Conservation (phyloP, 441 rosid species). For the Erodium texanum region DNA sequence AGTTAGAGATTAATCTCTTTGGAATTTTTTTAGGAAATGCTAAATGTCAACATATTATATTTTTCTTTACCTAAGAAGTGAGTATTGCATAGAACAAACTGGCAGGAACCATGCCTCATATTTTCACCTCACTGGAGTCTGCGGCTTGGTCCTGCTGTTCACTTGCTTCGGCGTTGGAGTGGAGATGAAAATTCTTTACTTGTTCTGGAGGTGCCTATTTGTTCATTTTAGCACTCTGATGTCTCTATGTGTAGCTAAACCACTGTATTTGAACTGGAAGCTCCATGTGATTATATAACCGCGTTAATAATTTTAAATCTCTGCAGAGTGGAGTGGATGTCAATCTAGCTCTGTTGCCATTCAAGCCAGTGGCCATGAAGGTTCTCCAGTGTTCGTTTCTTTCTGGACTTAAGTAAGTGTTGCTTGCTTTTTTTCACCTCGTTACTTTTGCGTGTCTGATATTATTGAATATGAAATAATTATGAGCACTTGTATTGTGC, state of each 20-base stretch:
- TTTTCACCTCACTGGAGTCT: slow-evolving; percentile 77
- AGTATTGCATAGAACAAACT: slow-evolving; percentile 39
- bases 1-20: not conserved
- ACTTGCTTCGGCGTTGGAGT: slow-evolving; percentile 64
- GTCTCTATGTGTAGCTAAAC: slow-evolving; percentile 4
- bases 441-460: not conserved
- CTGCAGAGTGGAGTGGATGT: slow-evolving; percentile 51
- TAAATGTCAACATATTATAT: not conserved
- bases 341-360: slow-evolving; percentile 63
- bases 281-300: slow-evolving; percentile 12
- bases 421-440: slow-evolving; percentile 1
- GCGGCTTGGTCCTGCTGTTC: slow-evolving; percentile 72
- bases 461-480: not conserved
- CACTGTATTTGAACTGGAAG: not conserved
- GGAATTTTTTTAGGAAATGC: not conserved
- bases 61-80: not conserved
- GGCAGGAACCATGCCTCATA: slow-evolving; percentile 86
- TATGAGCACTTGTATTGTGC: not conserved
- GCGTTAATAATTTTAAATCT: slow-evolving; percentile 16
- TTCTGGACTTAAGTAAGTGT: slow-evolving; percentile 53
- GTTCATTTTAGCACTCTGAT: not conserved
- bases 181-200: slow-evolving; percentile 60
- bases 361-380: slow-evolving; percentile 63
- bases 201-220: slow-evolving; percentile 54
- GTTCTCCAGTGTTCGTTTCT: slow-evolving; percentile 79